Evolutionary conservation across 2,329 filamentous ascomycete species (phyloP), one percentile per base, ranked within the genome.

Genomic region (Zymoseptoria crescenta): DNA sequence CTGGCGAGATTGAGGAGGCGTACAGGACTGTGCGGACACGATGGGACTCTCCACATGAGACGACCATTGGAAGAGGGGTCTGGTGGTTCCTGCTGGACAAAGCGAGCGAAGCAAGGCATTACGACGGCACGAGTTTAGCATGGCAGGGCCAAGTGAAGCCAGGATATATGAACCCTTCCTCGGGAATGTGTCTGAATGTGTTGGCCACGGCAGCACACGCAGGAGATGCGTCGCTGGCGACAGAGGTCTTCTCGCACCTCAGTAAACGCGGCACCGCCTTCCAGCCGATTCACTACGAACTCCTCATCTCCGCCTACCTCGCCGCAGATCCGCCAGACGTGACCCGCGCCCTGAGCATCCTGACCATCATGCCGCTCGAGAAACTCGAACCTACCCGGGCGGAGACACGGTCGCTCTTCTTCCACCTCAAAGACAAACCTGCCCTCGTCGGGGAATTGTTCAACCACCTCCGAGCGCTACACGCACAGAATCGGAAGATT

Each of bases 1-100:
- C 83, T 49, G 83, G 84, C 6, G 91, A 94, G 70, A 77, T 91
- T 35, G 88, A 94, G 56, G 90, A 94, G 69, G 86, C 91, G 10
- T 77, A 92, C 60, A 77, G 81, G 51, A 75, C 96, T 27, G 79
- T 94, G 63, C 79, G 82, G 55, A 77, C 82, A 61, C 82, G 87
- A 54, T 72, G 79, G 27, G 73, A 78, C 45, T 73, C 77, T 41
- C 59, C 64, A 56, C 71, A 72, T 58, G 24, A 24, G 8, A 64
- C 67, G 21, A 67, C 70, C 13, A 76, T 86, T 57, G 80, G 79
- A n/a, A 69, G 73, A 8, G 80, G 77, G 30, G 72, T 92, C 3
- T 91, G 89, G 82, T 81, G 83, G 55, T 84, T 87, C 66, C 74
- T 94, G 30, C 79, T 97, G n/a, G 89, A 92, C 64, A 76, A 79